Conservation (phyloP, 2,329 filamentous ascomycete species). For the Orbilia javanica region DNA sequence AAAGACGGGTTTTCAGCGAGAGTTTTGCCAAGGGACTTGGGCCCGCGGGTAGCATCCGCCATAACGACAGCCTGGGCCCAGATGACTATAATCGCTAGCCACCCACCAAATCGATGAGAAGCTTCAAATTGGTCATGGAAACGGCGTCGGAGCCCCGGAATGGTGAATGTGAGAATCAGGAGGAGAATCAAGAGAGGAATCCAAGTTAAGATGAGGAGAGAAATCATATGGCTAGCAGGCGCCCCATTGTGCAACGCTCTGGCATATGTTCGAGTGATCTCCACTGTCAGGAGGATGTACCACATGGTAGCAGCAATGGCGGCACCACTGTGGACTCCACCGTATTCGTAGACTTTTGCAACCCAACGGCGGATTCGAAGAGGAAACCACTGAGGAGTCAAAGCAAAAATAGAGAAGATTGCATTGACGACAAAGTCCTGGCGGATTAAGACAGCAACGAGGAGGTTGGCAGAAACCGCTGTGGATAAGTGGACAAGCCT, state of each 20-base stretch:
- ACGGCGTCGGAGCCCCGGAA: conserved; percentile 74
- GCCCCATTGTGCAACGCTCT: conserved; percentile 34
- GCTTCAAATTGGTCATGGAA: conserved; percentile 78
- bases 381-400: conserved; percentile 67
- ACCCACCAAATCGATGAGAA: conserved; percentile 79
- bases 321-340: conserved; percentile 70
- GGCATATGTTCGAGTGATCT: conserved; percentile 62
- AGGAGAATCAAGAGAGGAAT: conserved; percentile 71
- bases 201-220: conserved; percentile 59
- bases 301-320: conserved; percentile 68
- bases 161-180: conserved; percentile 70
- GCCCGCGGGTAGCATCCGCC: conserved; percentile 63
- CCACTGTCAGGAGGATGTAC: conserved; percentile 66
- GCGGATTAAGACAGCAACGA: conserved; percentile 68
- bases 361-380: conserved; percentile 67
- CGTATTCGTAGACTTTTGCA: conserved; percentile 70
- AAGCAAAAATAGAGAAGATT: conserved; percentile 67
- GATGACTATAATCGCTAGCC: conserved; percentile 75
- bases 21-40: conserved; percentile 58
- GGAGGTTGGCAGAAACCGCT: conserved; percentile 66
- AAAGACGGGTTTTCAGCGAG: conserved; percentile 70
- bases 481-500: conserved; percentile 41
- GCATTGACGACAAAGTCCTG: conserved; percentile 70
- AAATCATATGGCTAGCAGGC: conserved; percentile 30
- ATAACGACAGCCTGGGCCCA: conserved; percentile 74